These are phyloP conservation scores for Viridothelium virens DNA, from an alignment of 495 filamentous ascomycete genomes.

Conservation along the genomic window DNA sequence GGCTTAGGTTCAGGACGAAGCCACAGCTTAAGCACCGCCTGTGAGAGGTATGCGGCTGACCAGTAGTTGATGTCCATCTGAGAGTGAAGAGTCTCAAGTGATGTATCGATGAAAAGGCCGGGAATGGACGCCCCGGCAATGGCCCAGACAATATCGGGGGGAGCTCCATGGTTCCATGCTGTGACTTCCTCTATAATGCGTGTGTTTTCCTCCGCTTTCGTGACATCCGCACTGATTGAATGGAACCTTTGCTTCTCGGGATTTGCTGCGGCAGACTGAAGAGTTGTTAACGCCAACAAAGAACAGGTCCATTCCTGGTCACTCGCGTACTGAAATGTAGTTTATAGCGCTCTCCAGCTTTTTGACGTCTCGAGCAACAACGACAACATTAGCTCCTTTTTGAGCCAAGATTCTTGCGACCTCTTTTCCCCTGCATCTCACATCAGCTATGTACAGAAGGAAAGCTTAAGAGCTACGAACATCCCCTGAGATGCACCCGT, in stretches of 20 bases:
- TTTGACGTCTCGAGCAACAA: constrained; percentile 66
- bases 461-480: constrained; percentile 23
- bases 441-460: not conserved
- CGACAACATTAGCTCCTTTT: constrained; percentile 80
- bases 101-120: constrained; percentile 67
- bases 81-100: constrained; percentile 52
- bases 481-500: constrained; percentile 93
- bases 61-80: constrained; percentile 94
- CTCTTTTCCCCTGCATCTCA: constrained; percentile 45
- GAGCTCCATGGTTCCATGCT: constrained; percentile 68
- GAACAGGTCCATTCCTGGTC: not conserved
- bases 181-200: constrained; percentile 63
- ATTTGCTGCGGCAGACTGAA: constrained; percentile 51
- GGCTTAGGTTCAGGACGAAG: constrained; percentile 39
- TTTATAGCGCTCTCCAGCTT: constrained; percentile 69
- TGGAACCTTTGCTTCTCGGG: constrained; percentile 65
- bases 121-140: constrained; percentile 73
- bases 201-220: constrained; percentile 54
- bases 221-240: constrained; percentile 78
- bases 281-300: constrained; percentile 7
- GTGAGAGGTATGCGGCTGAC: constrained; percentile 78
- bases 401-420: constrained; percentile 63
- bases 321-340: constrained; percentile 50
- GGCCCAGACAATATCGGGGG: constrained; percentile 87
- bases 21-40: constrained; percentile 57